These are phyloP conservation scores for Allium cepa DNA, from an alignment of 106 monocot species.

Conservation along the genomic window DNA sequence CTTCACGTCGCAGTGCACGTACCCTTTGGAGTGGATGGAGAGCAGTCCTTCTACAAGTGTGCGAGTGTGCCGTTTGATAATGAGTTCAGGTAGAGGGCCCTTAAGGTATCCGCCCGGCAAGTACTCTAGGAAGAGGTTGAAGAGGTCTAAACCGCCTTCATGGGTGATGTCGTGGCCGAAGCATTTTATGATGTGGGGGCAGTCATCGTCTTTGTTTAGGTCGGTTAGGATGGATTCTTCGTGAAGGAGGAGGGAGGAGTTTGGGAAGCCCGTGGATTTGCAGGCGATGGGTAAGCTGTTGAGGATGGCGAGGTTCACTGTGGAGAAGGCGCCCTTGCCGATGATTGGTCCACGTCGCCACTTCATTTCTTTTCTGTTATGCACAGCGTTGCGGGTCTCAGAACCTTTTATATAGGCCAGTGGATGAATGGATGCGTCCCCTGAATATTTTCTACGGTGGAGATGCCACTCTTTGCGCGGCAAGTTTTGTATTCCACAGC, in stretches of 20 bases:
- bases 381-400: no score
- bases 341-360: slow-evolving; percentile 25
- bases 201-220: background rate
- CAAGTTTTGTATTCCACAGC: no score
- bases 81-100: slow-evolving; percentile 8
- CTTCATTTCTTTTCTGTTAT: background rate
- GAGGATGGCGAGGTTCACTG: slow-evolving; percentile 11
- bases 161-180: slow-evolving; percentile 16
- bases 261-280: background rate
- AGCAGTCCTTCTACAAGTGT: slow-evolving; percentile 30
- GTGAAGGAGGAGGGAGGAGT: background rate
- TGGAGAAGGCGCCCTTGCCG: slow-evolving; percentile 25
- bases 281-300: background rate
- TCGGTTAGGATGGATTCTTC: slow-evolving; percentile 11
- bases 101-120: slow-evolving; percentile 28
- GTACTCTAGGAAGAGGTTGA: slow-evolving; percentile 44
- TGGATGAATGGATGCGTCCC: no score
- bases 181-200: slow-evolving; percentile 24
- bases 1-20: slow-evolving; percentile 53
- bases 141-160: background rate
- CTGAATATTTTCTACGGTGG: no score
- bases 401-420: no score
- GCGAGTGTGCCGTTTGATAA: slow-evolving; percentile 9
- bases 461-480: no score
- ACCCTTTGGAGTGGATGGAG: slow-evolving; percentile 21